A percentile compares a stretch with the other conserved stretches of the same genome.
Evolutionary conservation across 148 eudicot species (phyloP).

Genomic region (Oxyria digyna): DNA sequence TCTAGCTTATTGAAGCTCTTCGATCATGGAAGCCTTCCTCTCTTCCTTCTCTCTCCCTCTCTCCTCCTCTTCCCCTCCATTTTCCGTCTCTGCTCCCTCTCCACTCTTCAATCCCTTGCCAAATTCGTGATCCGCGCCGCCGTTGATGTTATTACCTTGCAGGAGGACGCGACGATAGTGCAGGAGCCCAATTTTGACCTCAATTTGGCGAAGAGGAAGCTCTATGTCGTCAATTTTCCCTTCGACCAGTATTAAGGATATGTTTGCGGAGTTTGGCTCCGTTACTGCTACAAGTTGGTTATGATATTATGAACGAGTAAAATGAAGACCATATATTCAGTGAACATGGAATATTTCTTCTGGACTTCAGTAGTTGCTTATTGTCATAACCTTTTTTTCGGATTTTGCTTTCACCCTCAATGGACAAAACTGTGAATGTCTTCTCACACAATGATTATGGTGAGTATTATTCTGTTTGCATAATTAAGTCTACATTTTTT

Average conservation of each 20-base stretch:
- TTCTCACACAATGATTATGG: too few species aligned
- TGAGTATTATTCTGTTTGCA: too few species aligned
- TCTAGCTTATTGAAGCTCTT: too few species aligned
- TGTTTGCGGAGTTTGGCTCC: slow-evolving; percentile 63
- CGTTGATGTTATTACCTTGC: slow-evolving; percentile 24
- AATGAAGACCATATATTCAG: too few species aligned
- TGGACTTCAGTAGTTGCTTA: too few species aligned
- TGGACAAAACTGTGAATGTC: too few species aligned
- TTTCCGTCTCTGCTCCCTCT: slow-evolving; percentile 11
- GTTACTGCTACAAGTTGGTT: too few species aligned
- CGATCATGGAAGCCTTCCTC: slow-evolving; percentile 17
- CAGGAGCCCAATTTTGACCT: slow-evolving; percentile 1
- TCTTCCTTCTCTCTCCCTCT: slow-evolving; percentile 21
- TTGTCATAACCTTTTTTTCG: too few species aligned
- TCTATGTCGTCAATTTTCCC: slow-evolving; percentile 72
- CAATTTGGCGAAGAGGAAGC: slow-evolving; percentile 36
- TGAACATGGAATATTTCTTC: too few species aligned
- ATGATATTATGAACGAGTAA: too few species aligned
- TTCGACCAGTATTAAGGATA: slow-evolving; percentile 48
- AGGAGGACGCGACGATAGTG: slow-evolving; percentile 15
- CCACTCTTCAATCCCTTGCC: slow-evolving; percentile 9
- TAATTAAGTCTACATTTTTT: too few species aligned
- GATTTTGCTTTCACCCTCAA: too few species aligned
- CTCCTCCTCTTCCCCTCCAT: slow-evolving; percentile 16
- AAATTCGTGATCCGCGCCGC: slow-evolving; percentile 21